phyloP scores from a whole-genome alignment of 1,139 yeast genomes.

The Suhomyces choctaworum region DNA sequence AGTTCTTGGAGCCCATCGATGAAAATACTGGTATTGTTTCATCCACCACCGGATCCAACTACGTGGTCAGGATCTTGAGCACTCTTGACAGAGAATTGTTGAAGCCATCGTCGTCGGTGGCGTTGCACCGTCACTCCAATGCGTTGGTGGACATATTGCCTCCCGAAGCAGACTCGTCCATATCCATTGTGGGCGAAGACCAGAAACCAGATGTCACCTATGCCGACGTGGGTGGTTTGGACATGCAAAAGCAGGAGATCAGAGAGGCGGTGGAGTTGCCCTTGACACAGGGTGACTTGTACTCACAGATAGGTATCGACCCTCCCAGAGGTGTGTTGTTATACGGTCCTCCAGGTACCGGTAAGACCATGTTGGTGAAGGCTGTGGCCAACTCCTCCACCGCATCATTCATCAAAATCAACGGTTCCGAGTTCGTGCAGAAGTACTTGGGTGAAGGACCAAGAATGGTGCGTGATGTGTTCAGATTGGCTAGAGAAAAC shows the following conservation, averaged over 20 bases:
- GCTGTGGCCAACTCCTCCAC: slow-evolving; percentile 98
- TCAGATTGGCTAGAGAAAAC: slow-evolving; percentile 94
- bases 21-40: slow-evolving; percentile 96
- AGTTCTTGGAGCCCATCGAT: slow-evolving; percentile 95
- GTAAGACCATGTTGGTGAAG: slow-evolving; percentile 97
- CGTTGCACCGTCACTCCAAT: slow-evolving; percentile 96
- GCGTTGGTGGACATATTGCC: slow-evolving; percentile 96
- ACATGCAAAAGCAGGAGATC: slow-evolving; percentile 98
- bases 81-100: slow-evolving; percentile 92
- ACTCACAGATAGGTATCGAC: slow-evolving; percentile 96
- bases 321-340: slow-evolving; percentile 97
- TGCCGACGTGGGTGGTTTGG: slow-evolving; percentile 97
- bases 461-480: slow-evolving; percentile 98
- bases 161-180: slow-evolving; percentile 97
- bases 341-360: slow-evolving; percentile 99
- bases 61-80: slow-evolving; percentile 90
- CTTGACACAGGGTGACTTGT: slow-evolving; percentile 90
- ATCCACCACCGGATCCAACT: slow-evolving; percentile 95
- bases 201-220: slow-evolving; percentile 90
- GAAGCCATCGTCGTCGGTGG: slow-evolving; percentile 94
- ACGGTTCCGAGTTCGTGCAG: slow-evolving; percentile 97
- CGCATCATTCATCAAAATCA: slow-evolving; percentile 93
- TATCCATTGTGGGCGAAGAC: slow-evolving; percentile 90
- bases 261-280: slow-evolving; percentile 98
- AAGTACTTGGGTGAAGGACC: slow-evolving; percentile 99